Evolutionary conservation across 2,329 filamentous ascomycete genomes (phyloP), one percentile per base, ranked within the genome.

Genomic region (Fusarium newnesense): DNA sequence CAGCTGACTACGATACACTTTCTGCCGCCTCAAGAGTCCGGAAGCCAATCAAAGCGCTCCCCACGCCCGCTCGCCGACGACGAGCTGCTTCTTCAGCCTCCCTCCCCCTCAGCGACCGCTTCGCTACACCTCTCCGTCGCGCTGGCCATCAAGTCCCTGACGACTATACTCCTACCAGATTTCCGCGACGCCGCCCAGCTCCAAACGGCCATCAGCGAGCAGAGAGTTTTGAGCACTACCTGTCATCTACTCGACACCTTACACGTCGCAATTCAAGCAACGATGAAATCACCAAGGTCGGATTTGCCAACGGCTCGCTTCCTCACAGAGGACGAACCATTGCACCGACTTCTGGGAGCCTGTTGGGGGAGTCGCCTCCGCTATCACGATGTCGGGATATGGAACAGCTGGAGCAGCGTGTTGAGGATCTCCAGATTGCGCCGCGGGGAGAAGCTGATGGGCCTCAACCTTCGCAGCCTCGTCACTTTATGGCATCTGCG

Each of bases 1-100:
- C 13, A 8, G 5, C 6, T 9, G 11, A 8, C 1, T 0, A 10
- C 5, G 4, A 34, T 8, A 4, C n/a, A 13, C 5, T 1, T 2
- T 50, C 30, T 5, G 4, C 30, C 3, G 19, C 6, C 7, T 5
- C 12, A 7, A 13, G 6, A 15, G 12, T 34, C 9, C 30, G n/a
- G 0, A 34, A 19, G 34, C 16, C n/a, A 4, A 5, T 19, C 16
- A 24, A 19, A 15, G 2, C 2, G 2, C n/a, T 8, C 16, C 21
- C 16, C 9, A 19, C 2, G 7, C 47, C 4, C 6, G 18, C 4
- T 34, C 6, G 4, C 3, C 30, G 47, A 19, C 21, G 16, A 10
- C 21, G 30, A 24, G 47, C 47, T 7, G 16, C 30, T 7, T 34
- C 47, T 3, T 34, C 47, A 8, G 34, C 30, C 19, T 8, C 6